phyloP scores from a whole-genome alignment of 176 grass and related monocot species.

The Oryza australiensis region DNA sequence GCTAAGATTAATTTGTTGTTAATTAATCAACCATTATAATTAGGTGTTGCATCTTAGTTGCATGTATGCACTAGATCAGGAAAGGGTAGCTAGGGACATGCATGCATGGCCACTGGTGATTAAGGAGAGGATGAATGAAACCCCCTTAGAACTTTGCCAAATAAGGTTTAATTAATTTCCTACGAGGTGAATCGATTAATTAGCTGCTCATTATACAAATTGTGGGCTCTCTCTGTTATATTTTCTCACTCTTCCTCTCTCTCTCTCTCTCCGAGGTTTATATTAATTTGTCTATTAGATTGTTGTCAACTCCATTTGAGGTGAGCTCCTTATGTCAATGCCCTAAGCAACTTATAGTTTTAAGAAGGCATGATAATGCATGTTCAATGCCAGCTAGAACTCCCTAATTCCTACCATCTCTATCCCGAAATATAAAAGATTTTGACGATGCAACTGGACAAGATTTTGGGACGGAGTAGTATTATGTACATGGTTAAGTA shows the following conservation, averaged over 20 bases:
- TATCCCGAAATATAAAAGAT: no score
- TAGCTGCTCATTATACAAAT: not conserved
- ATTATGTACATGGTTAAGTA: no score
- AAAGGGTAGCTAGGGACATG: not conserved
- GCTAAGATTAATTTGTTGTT: not conserved
- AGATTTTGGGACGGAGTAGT: no score
- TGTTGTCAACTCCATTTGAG: no score
- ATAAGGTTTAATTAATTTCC: not conserved
- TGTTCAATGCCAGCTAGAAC: no score
- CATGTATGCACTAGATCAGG: slow-evolving; percentile 13
- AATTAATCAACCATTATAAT: not conserved
- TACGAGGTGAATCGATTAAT: not conserved
- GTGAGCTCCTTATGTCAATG: no score
- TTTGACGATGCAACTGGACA: no score
- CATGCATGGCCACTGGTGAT: not conserved
- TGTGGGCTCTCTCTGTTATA: not conserved
- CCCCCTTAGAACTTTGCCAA: not conserved
- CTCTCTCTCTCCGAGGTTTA: no score
- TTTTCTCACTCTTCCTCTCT: not conserved
- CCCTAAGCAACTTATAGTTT: no score
- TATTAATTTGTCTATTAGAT: no score
- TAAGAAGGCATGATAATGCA: no score
- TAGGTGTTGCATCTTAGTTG: not conserved
- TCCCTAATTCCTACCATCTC: no score
- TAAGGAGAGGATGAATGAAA: not conserved